Evolutionary conservation across 306 rosid genomes (phyloP).

Genomic region (Vigna angularis): DNA sequence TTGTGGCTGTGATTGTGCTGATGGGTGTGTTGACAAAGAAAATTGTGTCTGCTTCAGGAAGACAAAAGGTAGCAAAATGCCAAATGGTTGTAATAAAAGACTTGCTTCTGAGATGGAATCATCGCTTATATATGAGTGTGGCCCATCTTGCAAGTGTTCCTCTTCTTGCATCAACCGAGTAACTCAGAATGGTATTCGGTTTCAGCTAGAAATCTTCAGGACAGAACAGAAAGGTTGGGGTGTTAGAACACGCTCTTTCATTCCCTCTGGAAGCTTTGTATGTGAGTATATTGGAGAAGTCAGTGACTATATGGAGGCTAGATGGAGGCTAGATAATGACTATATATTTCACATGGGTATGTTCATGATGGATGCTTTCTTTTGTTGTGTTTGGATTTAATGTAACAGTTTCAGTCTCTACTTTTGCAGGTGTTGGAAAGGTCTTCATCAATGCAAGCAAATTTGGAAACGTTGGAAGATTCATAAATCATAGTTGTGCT

Average conservation of each 20-base stretch:
- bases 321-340: background rate
- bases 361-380: background rate
- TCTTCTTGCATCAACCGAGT: constrained; percentile 48
- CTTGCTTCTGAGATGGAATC: background rate
- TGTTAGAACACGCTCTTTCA: constrained; percentile 54
- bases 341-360: constrained; percentile 27
- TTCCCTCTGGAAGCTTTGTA: constrained; percentile 51
- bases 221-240: constrained; percentile 52
- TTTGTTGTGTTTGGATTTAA: background rate
- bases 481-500: constrained; percentile 50
- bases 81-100: constrained; percentile 13
- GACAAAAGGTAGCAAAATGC: constrained; percentile 38
- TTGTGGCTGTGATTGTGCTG: constrained; percentile 35
- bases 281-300: constrained; percentile 59
- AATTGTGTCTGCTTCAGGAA: constrained; percentile 43
- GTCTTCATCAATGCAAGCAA: constrained; percentile 44
- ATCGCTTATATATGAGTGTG: constrained; percentile 49
- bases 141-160: constrained; percentile 50
- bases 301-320: background rate
- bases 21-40: constrained; percentile 29
- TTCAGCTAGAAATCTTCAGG: constrained; percentile 52
- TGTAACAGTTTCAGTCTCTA: background rate
- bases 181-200: constrained; percentile 40
- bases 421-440: constrained; percentile 41
- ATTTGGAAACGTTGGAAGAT: constrained; percentile 47